phyloP scores from a whole-genome alignment of 2,329 filamentous ascomycete genomes.

The Pseudogymnoascus sp. region DNA sequence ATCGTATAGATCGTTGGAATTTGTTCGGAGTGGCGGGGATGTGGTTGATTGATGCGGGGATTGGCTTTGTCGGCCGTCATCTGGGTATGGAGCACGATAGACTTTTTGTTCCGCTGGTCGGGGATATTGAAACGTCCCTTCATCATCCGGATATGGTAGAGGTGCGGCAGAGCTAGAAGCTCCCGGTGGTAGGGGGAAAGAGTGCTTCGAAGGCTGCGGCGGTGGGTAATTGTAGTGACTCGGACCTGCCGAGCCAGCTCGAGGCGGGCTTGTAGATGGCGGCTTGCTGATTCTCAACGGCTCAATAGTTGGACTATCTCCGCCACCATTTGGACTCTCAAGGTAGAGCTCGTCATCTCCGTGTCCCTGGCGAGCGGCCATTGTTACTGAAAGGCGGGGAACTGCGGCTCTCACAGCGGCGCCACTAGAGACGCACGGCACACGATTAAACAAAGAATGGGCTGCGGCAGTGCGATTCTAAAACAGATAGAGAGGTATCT shows the following conservation, averaged over 20 bases:
- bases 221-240: constrained; percentile 43
- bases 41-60: constrained; percentile 11
- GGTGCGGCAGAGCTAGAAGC: constrained; percentile 62
- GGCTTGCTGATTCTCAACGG: constrained; percentile 81
- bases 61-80: constrained; percentile 21
- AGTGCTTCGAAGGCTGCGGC: constrained; percentile 42
- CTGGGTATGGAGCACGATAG: constrained; percentile 31
- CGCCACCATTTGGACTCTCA: constrained; percentile 36
- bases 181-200: constrained; percentile 59
- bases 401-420: constrained; percentile 2
- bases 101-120: constrained; percentile 28
- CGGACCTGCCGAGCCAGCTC: constrained; percentile 27
- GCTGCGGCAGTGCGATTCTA: background rate
- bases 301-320: constrained; percentile 71
- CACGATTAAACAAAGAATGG: background rate
- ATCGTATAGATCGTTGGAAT: constrained; percentile 27
- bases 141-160: constrained; percentile 68
- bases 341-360: constrained; percentile 82
- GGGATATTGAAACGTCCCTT: constrained; percentile 39
- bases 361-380: constrained; percentile 47
- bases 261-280: constrained; percentile 51
- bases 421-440: constrained; percentile 4
- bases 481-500: background rate
- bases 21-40: constrained; percentile 11
- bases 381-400: constrained; percentile 17